Base-by-base conservation (phyloP, 768 basidiomycete genomes). In the Collybiopsis luxurians region DNA sequence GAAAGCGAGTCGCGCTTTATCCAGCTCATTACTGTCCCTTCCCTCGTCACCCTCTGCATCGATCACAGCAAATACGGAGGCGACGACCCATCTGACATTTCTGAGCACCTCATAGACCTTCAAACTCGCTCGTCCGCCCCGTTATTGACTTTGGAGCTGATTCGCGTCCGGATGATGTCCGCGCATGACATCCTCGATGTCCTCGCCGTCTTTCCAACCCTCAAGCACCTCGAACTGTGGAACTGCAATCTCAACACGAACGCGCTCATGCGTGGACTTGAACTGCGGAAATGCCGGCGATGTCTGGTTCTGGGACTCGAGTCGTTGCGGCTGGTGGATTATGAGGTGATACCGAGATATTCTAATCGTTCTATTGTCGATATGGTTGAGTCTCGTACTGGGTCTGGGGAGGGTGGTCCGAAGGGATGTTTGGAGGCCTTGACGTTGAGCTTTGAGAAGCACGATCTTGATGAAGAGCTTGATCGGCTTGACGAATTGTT, bases 331-430 rank as follows among this genome's bases (percentile, higher is more conserved):
- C 15, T 50, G 49, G 34, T 50, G 21, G 49, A 50, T 38, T 38
- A 19, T 19, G 49, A 50, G 19, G 49, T 50, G 2, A 50, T 50
- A 12, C 49, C 49, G 10, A 50, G 36, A 24, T 28, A 31, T 21
- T 31, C n/a, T 21, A 31, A 50, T n/a, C 12, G 24, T 0, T 50
- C 12, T 19, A 38, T 50, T 11, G 30, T 21, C n/a, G 49, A 38
- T 19, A 50, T 50, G 49, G 49, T 50, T 13, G 49, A 50, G 31
- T 36, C 49, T 50, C 49, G 49, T 13, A 36, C 31, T 5, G 34
- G 9, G n/a, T n/a, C 40, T 42, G 27, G n/a, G n/a, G n/a, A n/a
- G n/a, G n/a, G n/a, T n/a, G n/a, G n/a, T n/a, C n/a, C n/a, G n/a
- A n/a, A n/a, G n/a, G n/a, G n/a, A n/a, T n/a, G n/a, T n/a, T n/a